Evolutionary conservation across 2,329 filamentous ascomycete genomes (phyloP), one percentile per base, ranked within the genome.

Genomic region (Paracorniculantispora psalliotae): DNA sequence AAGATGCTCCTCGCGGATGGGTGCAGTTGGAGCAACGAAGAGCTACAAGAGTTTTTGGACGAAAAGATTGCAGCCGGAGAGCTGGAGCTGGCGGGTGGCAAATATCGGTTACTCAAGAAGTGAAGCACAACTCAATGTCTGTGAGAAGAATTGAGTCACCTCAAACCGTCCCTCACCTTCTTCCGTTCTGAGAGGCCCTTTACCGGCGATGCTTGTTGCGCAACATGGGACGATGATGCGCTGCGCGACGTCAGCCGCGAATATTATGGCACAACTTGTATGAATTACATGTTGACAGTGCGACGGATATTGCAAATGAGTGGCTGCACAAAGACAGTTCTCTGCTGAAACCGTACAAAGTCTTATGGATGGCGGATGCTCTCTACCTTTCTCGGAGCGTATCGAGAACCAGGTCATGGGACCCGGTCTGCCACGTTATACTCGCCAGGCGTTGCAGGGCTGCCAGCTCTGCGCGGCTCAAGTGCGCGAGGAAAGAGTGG

Each of bases 11-110:
- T 97, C 55, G 84, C 90, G 0, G 91, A 91, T 13, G 92, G 92
- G 2, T 97, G 96, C 69, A 85, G 90, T 0, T 96, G 91, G 81
- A 91, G 88, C 62, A 90, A 90, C 67, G 92, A 96, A 69, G 92
- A 97, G 74, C 75, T 97, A 62, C 84, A 86, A 67, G 89, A 89
- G 71, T 89, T 97, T 70, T 74, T 97, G 60, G 83, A 77, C 9
- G 85, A 88, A 61, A 92, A 96, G 83, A 87, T 93, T n/a, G 77
- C 79, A 6, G 84, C 82, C 44, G 87, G 86, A 30, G 84, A 85
- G 66, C 73, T 96, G 67, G 89, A 92, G 73, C 80, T 86, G 67
- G 79, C 69, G 60, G 87, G 87, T 5, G 88, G 88, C 41, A 89
- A 86, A 74, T 92, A 92, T 74, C 84, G 82, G 70, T 74, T 87